Conservation (phyloP, 2,329 filamentous ascomycete genomes). For the Penicillium brevicompactum region DNA sequence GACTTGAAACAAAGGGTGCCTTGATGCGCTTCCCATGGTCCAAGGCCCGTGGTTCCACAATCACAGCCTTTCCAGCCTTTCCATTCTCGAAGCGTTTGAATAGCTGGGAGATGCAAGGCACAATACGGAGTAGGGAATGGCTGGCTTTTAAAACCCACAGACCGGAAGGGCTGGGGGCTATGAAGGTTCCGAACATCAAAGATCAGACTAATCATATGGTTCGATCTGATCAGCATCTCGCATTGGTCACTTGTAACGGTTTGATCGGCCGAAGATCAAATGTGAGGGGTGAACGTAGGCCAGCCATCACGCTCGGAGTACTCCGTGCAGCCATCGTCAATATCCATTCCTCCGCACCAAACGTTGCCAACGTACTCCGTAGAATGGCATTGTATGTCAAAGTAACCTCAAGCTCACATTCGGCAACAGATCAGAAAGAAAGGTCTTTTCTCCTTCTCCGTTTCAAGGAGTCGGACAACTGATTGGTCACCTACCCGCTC, state of each 20-base stretch:
- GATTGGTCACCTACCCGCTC: conserved; percentile 22
- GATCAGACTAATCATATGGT: background rate
- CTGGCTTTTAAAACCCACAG: background rate
- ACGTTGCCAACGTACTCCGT: background rate
- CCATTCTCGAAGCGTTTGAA: too few relatives aligned
- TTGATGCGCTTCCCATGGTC: background rate
- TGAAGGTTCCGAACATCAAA: background rate
- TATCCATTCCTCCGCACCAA: too few relatives aligned
- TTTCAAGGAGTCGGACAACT: conserved; percentile 17
- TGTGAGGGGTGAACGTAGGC: background rate
- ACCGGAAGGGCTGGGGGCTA: background rate
- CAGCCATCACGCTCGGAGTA: background rate
- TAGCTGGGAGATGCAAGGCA: background rate
- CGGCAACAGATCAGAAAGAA: background rate
- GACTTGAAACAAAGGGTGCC: background rate
- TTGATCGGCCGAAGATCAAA: conserved; percentile 2
- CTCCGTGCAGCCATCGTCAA: background rate
- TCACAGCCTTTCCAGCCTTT: background rate
- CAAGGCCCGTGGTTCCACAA: background rate
- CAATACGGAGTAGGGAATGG: background rate
- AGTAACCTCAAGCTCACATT: background rate
- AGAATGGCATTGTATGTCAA: background rate
- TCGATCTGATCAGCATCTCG: background rate
- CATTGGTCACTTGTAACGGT: background rate
- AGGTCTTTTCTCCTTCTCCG: background rate